These are phyloP conservation scores for Naematelia encephala DNA, from an alignment of 768 basidiomycete species.

Conservation along the genomic window DNA sequence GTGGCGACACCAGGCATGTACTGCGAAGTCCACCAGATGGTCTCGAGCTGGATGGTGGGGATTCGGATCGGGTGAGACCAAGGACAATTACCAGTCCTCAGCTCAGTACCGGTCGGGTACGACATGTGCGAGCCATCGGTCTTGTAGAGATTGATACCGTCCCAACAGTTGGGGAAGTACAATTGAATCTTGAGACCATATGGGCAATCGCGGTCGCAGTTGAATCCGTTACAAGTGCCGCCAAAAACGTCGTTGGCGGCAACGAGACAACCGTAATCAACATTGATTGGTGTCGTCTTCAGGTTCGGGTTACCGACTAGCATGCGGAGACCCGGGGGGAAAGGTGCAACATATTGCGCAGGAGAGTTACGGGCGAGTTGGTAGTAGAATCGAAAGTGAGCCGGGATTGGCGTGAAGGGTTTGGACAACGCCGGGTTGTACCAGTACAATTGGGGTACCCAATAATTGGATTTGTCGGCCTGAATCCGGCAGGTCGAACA, in stretches of 20 bases:
- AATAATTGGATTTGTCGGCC: constrained; percentile 46
- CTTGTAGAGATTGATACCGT: constrained; percentile 44
- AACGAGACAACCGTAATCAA: background rate
- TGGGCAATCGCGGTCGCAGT: constrained; percentile 24
- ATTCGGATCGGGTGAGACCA: constrained; percentile 42
- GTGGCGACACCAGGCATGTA: constrained; percentile 46
- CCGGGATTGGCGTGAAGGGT: constrained; percentile 11
- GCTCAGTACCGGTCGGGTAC: constrained; percentile 16
- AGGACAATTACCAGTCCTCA: constrained; percentile 20
- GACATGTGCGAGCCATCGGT: constrained; percentile 35
- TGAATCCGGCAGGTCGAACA: constrained; percentile 36
- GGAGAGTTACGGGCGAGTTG: constrained; percentile 35
- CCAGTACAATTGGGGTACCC: constrained; percentile 26
- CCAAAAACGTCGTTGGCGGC: constrained; percentile 12
- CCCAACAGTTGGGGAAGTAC: constrained; percentile 43
- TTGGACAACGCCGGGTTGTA: constrained; percentile 4
- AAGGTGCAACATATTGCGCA: constrained; percentile 28
- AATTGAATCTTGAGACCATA: constrained; percentile 40
- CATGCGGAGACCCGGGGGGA: constrained; percentile 47
- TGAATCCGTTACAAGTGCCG: constrained; percentile 33
- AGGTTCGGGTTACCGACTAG: constrained; percentile 40
- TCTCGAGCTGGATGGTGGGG: constrained; percentile 44
- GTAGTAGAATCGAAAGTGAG: constrained; percentile 44
- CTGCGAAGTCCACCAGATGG: constrained; percentile 21
- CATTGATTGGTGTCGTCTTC: constrained; percentile 17